These are phyloP conservation scores for Themeda triandra DNA, from an alignment of 176 grass and related monocot species.

Conservation along the genomic window DNA sequence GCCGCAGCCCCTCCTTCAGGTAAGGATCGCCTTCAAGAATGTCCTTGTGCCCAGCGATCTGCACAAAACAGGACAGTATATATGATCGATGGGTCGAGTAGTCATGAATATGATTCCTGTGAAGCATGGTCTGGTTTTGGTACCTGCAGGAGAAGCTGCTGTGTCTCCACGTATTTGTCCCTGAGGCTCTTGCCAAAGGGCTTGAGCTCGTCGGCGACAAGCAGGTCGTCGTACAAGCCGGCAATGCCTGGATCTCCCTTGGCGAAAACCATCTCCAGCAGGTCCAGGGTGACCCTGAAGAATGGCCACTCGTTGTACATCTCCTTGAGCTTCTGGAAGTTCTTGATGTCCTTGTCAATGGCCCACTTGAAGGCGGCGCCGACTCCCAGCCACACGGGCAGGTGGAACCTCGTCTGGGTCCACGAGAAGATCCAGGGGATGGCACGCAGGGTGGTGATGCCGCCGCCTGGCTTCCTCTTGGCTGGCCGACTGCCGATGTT, in stretches of 20 bases:
- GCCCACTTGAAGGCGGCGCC: conserved; percentile 60
- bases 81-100: neutral
- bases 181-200: conserved; percentile 67
- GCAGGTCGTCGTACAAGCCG: conserved; percentile 60
- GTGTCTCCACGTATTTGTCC: conserved; percentile 52
- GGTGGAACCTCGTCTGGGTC: conserved; percentile 94
- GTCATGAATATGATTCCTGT: too few relatives aligned
- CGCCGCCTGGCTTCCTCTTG: conserved; percentile 70
- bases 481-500: conserved; percentile 89
- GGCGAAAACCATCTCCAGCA: conserved; percentile 95
- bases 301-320: conserved; percentile 95
- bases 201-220: conserved; percentile 57
- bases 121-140: neutral
- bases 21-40: conserved; percentile 50
- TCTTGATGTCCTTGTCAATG: conserved; percentile 65
- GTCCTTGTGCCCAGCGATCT: conserved; percentile 60
- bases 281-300: conserved; percentile 85
- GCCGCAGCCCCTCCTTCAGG: conserved; percentile 55
- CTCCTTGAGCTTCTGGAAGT: conserved; percentile 50
- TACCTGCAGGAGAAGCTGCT: conserved; percentile 66
- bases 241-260: conserved; percentile 89
- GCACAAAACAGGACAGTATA: neutral
- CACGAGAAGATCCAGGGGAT: conserved; percentile 99
- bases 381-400: conserved; percentile 87
- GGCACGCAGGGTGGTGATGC: conserved; percentile 75